These are phyloP conservation scores for Daldinia caldariorum DNA, from an alignment of 495 filamentous ascomycete species.

Conservation along the genomic window DNA sequence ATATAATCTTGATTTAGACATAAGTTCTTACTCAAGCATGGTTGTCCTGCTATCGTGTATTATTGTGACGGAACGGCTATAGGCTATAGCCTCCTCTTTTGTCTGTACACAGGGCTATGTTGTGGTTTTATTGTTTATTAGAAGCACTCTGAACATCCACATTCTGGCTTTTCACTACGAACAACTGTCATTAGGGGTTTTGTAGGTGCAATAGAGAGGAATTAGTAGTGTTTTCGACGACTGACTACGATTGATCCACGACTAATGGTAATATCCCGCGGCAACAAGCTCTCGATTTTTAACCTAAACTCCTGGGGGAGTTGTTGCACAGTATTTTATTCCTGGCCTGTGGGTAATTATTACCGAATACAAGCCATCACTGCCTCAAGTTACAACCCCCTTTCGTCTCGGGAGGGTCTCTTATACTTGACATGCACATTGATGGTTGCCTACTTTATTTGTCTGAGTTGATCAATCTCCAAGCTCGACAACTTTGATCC, in stretches of 20 bases:
- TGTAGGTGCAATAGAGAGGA: background rate
- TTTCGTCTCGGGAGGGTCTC: background rate
- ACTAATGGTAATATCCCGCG: background rate
- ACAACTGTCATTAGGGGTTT: background rate
- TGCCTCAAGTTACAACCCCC: background rate
- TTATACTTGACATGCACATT: background rate
- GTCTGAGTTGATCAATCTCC: background rate
- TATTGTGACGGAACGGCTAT: background rate
- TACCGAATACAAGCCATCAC: background rate
- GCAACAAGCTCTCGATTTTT: background rate
- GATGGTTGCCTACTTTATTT: background rate
- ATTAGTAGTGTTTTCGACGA: background rate
- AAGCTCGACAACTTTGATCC: background rate
- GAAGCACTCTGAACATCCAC: background rate
- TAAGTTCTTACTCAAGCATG: background rate
- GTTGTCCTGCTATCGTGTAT: background rate
- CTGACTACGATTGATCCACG: background rate
- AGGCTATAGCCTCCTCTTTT: background rate
- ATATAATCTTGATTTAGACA: background rate
- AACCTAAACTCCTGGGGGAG: background rate
- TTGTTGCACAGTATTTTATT: background rate
- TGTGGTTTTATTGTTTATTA: background rate
- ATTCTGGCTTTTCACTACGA: background rate
- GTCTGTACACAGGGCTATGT: background rate
- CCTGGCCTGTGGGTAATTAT: background rate